phyloP scores from a whole-genome alignment of 2,329 filamentous ascomycete genomes.

The Niveomyces coronatus region DNA sequence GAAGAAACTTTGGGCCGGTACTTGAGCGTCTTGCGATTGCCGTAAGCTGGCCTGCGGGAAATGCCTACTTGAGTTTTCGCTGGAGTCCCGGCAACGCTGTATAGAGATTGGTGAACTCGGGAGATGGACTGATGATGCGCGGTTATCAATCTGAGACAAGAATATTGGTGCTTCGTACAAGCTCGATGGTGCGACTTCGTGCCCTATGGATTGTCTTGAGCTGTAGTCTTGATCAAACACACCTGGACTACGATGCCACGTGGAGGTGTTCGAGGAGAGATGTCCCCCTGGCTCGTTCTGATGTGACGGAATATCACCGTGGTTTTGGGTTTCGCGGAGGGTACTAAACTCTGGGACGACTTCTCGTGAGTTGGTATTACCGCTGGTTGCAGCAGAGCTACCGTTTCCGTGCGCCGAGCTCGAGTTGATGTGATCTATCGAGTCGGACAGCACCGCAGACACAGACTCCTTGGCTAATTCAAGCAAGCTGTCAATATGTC shows the following conservation, averaged over 20 bases:
- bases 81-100: neutral
- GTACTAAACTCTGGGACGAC: slow-evolving; percentile 4
- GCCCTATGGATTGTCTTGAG: neutral
- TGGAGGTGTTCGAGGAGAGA: neutral
- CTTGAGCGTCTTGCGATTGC: slow-evolving; percentile 20
- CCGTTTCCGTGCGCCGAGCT: neutral
- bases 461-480: slow-evolving; percentile 1
- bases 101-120: neutral
- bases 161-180: neutral
- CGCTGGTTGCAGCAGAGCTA: neutral
- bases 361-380: neutral
- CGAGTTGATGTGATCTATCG: slow-evolving; percentile 11
- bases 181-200: neutral
- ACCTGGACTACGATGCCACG: neutral
- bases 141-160: slow-evolving; percentile 1
- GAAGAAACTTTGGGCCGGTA: slow-evolving; percentile 13
- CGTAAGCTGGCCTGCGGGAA: neutral
- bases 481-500: slow-evolving; percentile 6
- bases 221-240: too few species aligned
- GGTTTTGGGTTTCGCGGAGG: neutral
- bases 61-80: neutral
- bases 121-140: neutral
- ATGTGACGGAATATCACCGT: slow-evolving; percentile 1
- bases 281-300: slow-evolving; percentile 1
- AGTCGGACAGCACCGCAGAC: slow-evolving; percentile 11